These are phyloP conservation scores for Diaporthe citri DNA, from an alignment of 2,329 filamentous ascomycete species.

Conservation along the genomic window DNA sequence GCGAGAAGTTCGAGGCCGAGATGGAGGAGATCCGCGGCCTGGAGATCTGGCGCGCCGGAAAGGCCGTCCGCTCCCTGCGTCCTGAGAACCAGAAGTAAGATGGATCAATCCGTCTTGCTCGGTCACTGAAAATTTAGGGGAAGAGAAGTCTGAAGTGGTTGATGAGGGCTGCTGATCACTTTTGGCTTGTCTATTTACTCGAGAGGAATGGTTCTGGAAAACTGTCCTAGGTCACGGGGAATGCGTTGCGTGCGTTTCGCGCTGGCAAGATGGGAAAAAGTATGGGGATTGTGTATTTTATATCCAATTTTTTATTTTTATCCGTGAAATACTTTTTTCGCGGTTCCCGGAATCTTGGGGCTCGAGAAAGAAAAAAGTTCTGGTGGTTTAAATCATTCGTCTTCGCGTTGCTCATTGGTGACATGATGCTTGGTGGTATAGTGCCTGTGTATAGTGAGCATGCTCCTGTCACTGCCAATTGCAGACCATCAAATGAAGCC, in stretches of 20 bases:
- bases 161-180: slow-evolving; percentile 29
- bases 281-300: slow-evolving; percentile 32
- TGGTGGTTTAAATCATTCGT: background rate
- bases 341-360: slow-evolving; percentile 32
- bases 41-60: slow-evolving; percentile 99
- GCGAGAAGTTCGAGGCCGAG: slow-evolving; percentile 97
- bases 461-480: background rate
- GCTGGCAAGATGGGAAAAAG: slow-evolving; percentile 29
- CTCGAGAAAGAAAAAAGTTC: slow-evolving; percentile 19
- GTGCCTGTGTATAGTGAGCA: background rate
- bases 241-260: slow-evolving; percentile 20
- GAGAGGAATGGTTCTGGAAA: slow-evolving; percentile 22
- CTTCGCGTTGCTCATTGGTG: background rate
- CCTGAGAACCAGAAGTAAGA: slow-evolving; percentile 87
- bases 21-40: slow-evolving; percentile 98
- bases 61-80: slow-evolving; percentile 91
- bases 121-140: background rate
- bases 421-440: background rate
- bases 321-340: slow-evolving; percentile 1
- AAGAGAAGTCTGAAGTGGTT: background rate
- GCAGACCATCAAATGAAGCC: background rate
- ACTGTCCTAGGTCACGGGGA: slow-evolving; percentile 37
- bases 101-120: background rate
- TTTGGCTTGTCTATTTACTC: slow-evolving; percentile 10
- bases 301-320: slow-evolving; percentile 33